These are phyloP conservation scores for Candida sanyaensis DNA, from an alignment of 1,139 yeast species.

Conservation along the genomic window DNA sequence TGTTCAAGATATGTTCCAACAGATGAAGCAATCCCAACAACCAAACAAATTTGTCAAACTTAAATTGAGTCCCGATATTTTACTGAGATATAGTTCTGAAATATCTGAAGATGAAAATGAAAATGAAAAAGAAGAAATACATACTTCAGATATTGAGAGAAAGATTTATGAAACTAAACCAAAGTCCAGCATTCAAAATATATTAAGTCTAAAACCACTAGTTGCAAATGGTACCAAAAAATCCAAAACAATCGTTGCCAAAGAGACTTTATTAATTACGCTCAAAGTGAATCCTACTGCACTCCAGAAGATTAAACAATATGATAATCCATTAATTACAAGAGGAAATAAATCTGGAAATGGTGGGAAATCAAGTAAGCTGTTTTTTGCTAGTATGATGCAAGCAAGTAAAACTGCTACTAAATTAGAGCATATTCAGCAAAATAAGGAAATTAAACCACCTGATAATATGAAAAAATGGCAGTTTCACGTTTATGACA, in stretches of 20 bases:
- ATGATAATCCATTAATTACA: slow-evolving; percentile 34
- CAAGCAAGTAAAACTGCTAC: slow-evolving; percentile 23
- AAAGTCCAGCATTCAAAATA: not conserved
- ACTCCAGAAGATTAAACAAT: slow-evolving; percentile 27
- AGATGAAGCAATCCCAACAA: not conserved
- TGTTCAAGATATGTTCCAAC: slow-evolving; percentile 8
- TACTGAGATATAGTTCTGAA: slow-evolving; percentile 1
- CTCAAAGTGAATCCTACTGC: slow-evolving; percentile 27
- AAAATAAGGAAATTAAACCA: slow-evolving; percentile 18
- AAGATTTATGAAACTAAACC: not conserved
- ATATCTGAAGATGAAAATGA: not conserved
- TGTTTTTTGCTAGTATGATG: slow-evolving; percentile 30
- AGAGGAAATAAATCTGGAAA: slow-evolving; percentile 20
- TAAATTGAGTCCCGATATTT: slow-evolving; percentile 4
- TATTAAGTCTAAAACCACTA: slow-evolving; percentile 2
- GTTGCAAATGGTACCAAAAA: slow-evolving; percentile 4
- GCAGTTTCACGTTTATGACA: slow-evolving; percentile 23
- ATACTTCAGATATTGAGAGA: slow-evolving; percentile 4
- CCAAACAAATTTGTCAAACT: slow-evolving; percentile 3
- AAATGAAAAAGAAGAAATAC: not conserved
- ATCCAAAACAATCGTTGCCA: slow-evolving; percentile 13
- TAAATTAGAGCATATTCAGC: slow-evolving; percentile 18
- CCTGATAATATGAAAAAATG: slow-evolving; percentile 17
- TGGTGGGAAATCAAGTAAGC: slow-evolving; percentile 13
- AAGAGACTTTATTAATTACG: slow-evolving; percentile 21